These are phyloP conservation scores for Pyrenophora graminea DNA, from an alignment of 2,329 filamentous ascomycete genomes.

Conservation along the genomic window DNA sequence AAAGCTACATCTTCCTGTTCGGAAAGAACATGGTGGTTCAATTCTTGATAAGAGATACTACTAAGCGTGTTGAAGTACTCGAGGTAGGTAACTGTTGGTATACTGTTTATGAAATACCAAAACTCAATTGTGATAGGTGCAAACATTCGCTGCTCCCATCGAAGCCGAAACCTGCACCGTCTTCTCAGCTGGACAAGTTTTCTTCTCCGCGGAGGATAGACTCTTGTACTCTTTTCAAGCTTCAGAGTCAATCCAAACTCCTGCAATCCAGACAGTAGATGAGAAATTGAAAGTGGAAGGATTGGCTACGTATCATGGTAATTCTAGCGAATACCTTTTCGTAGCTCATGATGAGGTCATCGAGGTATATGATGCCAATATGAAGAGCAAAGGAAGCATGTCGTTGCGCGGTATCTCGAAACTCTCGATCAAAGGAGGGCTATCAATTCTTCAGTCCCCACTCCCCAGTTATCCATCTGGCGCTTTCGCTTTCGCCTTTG, in stretches of 20 bases:
- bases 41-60: constrained; percentile 21
- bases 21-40: constrained; percentile 39
- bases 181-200: constrained; percentile 25
- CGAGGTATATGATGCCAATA: constrained; percentile 27
- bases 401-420: constrained; percentile 27
- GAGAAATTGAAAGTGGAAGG: constrained; percentile 27
- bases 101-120: too few species aligned
- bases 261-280: constrained; percentile 20
- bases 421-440: constrained; percentile 32
- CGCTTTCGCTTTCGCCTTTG: constrained; percentile 32
- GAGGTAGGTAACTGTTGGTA: constrained; percentile 15
- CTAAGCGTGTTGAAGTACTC: constrained; percentile 25
- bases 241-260: constrained; percentile 23
- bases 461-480: constrained; percentile 20
- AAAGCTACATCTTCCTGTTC: constrained; percentile 37
- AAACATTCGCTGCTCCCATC: constrained; percentile 35
- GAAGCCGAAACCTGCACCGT: constrained; percentile 34
- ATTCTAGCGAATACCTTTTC: constrained; percentile 26
- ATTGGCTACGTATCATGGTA: constrained; percentile 27
- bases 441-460: constrained; percentile 30
- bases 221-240: constrained; percentile 40
- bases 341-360: constrained; percentile 31
- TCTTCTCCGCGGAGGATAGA: constrained; percentile 34
- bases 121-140: constrained; percentile 24
- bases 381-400: constrained; percentile 23